A percentile compares a stretch with the other conserved stretches of the same genome.
Conservation (phyloP, 345 rosid species). For the Boechera retrofracta region DNA sequence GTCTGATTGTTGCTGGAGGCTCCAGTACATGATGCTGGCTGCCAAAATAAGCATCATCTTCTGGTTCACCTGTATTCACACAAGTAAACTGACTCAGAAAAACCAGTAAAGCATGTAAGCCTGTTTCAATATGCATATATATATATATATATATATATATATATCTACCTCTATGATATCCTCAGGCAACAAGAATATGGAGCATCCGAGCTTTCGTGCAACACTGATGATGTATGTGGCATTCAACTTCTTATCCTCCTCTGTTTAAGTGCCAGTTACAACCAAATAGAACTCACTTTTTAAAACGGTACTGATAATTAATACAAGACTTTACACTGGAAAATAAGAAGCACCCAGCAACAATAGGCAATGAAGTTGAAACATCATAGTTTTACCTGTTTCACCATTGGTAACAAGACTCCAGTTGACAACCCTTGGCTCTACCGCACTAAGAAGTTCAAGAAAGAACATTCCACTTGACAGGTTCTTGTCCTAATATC, state of each 20-base stretch:
- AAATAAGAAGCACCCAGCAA: conserved; percentile 1
- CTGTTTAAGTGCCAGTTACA: conserved; percentile 53
- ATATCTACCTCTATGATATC: conserved; percentile 84
- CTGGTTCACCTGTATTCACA: conserved; percentile 76
- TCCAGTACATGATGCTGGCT: conserved; percentile 97
- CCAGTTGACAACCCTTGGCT: conserved; percentile 97
- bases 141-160: background rate
- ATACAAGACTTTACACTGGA: conserved; percentile 8
- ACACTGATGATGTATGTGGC: conserved; percentile 97
- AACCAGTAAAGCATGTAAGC: background rate
- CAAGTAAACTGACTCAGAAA: conserved; percentile 1
- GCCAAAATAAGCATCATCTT: conserved; percentile 93
- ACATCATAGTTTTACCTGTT: conserved; percentile 57
- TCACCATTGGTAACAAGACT: conserved; percentile 81
- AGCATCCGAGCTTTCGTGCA: conserved; percentile 96
- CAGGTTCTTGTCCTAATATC: conserved; percentile 73
- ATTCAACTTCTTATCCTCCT: conserved; percentile 93
- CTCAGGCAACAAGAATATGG: conserved; percentile 96
- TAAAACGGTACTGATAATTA: background rate
- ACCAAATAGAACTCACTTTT: conserved; percentile 14
- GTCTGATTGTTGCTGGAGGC: conserved; percentile 67
- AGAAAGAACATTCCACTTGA: conserved; percentile 85
- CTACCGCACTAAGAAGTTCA: conserved; percentile 87
- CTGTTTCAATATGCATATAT: conserved; percentile 1
- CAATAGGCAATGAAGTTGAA: conserved; percentile 8